phyloP scores from a whole-genome alignment of 331 rosid genomes.

The Rhamnella rubrinervis region DNA sequence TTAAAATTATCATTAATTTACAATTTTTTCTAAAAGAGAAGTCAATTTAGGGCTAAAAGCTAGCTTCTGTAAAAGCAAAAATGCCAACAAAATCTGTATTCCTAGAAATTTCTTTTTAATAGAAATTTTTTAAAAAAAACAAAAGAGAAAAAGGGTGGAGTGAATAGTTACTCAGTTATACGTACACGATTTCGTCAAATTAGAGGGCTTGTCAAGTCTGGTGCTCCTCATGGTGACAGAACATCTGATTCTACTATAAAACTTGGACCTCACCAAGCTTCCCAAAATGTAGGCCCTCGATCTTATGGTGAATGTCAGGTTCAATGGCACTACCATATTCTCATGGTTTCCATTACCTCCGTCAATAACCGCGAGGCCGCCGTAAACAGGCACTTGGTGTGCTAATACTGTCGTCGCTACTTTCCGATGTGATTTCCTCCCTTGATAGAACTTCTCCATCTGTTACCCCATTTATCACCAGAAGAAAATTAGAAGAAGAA shows the following conservation, averaged over 20 bases:
- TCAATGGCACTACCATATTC: constrained; percentile 53
- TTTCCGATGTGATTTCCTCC: constrained; percentile 51
- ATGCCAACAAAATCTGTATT: too few species aligned
- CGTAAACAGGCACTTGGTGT: constrained; percentile 75
- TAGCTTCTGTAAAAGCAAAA: too few species aligned
- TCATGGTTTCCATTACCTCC: constrained; percentile 28
- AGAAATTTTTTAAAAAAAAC: too few species aligned
- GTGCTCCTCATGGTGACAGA: constrained; percentile 61
- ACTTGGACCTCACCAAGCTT: constrained; percentile 66
- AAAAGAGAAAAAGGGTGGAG: background rate
- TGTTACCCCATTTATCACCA: constrained; percentile 15
- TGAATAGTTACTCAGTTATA: constrained; percentile 32
- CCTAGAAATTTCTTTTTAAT: too few species aligned
- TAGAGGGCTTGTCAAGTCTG: constrained; percentile 61
- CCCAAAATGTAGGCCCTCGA: constrained; percentile 86
- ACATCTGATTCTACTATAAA: constrained; percentile 59
- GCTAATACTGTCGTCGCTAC: constrained; percentile 51
- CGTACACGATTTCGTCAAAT: constrained; percentile 54
- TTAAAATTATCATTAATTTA: too few species aligned
- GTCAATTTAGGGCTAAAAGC: too few species aligned
- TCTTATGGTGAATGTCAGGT: constrained; percentile 71
- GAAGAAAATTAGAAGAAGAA: background rate
- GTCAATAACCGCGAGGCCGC: constrained; percentile 56
- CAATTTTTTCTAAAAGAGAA: too few species aligned
- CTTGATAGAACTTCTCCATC: constrained; percentile 62